phyloP scores from a whole-genome alignment of 164 flowering plant species.

The Nelumbo lutea region DNA sequence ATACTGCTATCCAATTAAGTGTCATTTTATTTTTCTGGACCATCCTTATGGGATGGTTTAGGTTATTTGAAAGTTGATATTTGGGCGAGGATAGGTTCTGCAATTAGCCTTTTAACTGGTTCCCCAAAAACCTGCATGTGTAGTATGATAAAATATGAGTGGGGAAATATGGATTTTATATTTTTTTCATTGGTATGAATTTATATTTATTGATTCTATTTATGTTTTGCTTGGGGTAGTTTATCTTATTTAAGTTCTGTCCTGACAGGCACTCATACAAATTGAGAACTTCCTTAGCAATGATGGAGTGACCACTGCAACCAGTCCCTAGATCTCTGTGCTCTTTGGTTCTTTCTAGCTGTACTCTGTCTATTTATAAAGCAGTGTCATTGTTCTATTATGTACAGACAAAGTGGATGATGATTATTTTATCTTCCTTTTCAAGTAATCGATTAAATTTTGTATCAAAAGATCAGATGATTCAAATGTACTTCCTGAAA shows the following conservation, averaged over 20 bases:
- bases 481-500: no score
- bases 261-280: slow-evolving; percentile 56
- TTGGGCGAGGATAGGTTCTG: neutral
- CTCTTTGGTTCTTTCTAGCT: neutral
- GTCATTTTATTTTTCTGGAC: neutral
- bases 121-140: neutral
- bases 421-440: no score
- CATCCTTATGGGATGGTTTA: neutral
- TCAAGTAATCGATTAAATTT: no score
- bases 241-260: neutral
- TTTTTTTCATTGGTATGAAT: no score
- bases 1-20: neutral
- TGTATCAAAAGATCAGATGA: no score
- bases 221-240: neutral
- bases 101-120: neutral
- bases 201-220: no score
- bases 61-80: neutral
- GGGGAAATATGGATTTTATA: neutral
- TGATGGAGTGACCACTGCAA: slow-evolving; percentile 14
- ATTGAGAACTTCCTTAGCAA: slow-evolving; percentile 36
- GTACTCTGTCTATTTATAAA: slow-evolving; percentile 1
- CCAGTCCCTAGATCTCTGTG: slow-evolving; percentile 4
- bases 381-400: neutral
- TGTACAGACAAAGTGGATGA: neutral
- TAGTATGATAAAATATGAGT: neutral